Evolutionary conservation across 2,329 filamentous ascomycete species (phyloP).

Genomic region (Colletotrichum phormii): DNA sequence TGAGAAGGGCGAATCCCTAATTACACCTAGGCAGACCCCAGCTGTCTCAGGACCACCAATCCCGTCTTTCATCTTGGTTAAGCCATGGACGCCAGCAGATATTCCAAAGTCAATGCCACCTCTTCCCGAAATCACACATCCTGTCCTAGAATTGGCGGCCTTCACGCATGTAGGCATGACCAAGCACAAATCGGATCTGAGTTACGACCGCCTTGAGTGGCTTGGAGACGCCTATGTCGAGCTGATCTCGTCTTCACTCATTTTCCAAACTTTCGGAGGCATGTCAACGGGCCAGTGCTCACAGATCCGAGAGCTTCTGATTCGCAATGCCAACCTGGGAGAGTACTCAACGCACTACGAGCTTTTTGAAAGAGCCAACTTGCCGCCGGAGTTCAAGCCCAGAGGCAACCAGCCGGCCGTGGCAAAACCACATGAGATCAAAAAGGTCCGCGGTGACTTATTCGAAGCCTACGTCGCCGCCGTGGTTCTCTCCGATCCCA

Average conservation of each 20-base stretch:
- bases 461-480: constrained; percentile 93
- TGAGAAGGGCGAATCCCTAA: not conserved
- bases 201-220: constrained; percentile 89
- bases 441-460: constrained; percentile 85
- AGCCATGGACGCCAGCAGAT: constrained; percentile 63
- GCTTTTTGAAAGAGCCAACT: constrained; percentile 72
- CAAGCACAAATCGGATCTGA: constrained; percentile 51
- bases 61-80: constrained; percentile 42
- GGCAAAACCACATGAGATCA: constrained; percentile 59
- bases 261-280: constrained; percentile 77
- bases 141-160: constrained; percentile 68
- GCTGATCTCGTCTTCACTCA: constrained; percentile 78
- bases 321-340: constrained; percentile 84
- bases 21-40: not conserved
- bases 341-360: constrained; percentile 77
- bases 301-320: constrained; percentile 80
- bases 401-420: constrained; percentile 43
- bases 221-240: constrained; percentile 90
- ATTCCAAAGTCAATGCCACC: constrained; percentile 63
- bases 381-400: constrained; percentile 61
- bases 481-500: constrained; percentile 75
- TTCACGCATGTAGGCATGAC: constrained; percentile 73
- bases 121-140: constrained; percentile 71
- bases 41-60: constrained; percentile 9
- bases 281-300: constrained; percentile 76